Percentiles rank a stretch among this genome's conserved stretches.
Evolutionary conservation across 768 basidiomycete genomes (phyloP).

Genomic region (Porpolomopsis calyptriformis): DNA sequence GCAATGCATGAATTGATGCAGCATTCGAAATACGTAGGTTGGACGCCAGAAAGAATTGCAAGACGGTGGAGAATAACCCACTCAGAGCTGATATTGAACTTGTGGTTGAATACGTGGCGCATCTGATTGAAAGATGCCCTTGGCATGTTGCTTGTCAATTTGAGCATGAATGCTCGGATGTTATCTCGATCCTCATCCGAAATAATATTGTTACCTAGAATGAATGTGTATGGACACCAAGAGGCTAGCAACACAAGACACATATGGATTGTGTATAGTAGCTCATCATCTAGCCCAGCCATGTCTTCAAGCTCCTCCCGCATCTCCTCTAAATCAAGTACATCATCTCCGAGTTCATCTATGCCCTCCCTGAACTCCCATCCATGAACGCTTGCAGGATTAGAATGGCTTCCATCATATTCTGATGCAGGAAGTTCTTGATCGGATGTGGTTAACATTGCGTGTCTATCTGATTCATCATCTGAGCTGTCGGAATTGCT

Average conservation of each 20-base stretch:
- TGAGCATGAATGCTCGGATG: constrained; percentile 18
- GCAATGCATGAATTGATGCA: constrained; percentile 25
- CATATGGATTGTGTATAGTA: constrained; percentile 9
- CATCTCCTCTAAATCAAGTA: not conserved
- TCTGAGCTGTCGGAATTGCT: no score
- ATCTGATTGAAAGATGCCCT: constrained; percentile 17
- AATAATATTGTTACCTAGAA: constrained; percentile 22
- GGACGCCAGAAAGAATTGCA: not conserved
- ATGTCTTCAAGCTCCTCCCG: constrained; percentile 8
- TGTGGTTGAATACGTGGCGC: constrained; percentile 16
- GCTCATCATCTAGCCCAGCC: constrained; percentile 1
- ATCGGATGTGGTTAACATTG: no score
- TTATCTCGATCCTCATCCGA: constrained; percentile 17
- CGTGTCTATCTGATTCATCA: no score
- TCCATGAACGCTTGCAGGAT: not conserved
- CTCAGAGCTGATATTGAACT: constrained; percentile 17
- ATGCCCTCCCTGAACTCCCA: not conserved
- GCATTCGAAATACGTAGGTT: constrained; percentile 3
- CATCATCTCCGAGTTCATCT: not conserved
- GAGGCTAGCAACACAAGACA: constrained; percentile 7
- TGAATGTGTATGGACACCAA: constrained; percentile 1
- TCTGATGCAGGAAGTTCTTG: no score
- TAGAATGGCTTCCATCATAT: not conserved
- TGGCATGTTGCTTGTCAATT: constrained; percentile 18
- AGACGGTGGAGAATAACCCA: constrained; percentile 4